Conservation (phyloP, 352 stramenopile species). For the Pythium sp. region DNA sequence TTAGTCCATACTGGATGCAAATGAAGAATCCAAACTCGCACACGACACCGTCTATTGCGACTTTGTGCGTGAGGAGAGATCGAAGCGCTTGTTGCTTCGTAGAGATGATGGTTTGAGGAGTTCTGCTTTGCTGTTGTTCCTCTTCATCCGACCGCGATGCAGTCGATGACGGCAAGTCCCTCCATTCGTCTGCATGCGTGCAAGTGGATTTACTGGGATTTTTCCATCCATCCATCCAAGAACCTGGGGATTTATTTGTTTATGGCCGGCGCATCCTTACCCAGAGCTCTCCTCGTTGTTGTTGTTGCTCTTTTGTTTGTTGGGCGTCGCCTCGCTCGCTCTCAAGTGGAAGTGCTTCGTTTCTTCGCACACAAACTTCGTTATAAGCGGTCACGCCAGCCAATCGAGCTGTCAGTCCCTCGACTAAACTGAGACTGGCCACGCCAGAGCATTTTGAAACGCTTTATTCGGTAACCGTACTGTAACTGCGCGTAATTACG, state of each 20-base stretch:
- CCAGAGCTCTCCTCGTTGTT: not conserved
- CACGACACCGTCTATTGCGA: not conserved
- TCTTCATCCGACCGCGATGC: not conserved
- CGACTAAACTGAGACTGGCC: not conserved
- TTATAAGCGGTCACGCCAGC: too few species aligned
- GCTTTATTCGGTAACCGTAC: not conserved
- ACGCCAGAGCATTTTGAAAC: not conserved
- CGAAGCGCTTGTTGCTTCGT: not conserved
- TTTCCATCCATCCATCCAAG: too few species aligned
- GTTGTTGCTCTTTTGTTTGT: not conserved
- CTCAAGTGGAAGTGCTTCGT: not conserved
- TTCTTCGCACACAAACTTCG: not conserved
- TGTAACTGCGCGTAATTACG: not conserved
- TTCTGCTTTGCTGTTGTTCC: not conserved
- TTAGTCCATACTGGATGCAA: not conserved
- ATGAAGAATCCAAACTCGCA: not conserved
- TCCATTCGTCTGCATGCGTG: not conserved
- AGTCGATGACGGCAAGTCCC: not conserved
- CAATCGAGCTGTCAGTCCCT: not conserved
- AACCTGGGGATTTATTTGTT: not conserved
- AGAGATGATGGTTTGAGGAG: not conserved
- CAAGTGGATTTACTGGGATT: not conserved
- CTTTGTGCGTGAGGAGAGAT: not conserved
- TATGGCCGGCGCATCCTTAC: not conserved
- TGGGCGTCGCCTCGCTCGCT: not conserved